Evolutionary conservation across 1,139 yeast genomes (phyloP).

Genomic region (Protomyces inundatus): DNA sequence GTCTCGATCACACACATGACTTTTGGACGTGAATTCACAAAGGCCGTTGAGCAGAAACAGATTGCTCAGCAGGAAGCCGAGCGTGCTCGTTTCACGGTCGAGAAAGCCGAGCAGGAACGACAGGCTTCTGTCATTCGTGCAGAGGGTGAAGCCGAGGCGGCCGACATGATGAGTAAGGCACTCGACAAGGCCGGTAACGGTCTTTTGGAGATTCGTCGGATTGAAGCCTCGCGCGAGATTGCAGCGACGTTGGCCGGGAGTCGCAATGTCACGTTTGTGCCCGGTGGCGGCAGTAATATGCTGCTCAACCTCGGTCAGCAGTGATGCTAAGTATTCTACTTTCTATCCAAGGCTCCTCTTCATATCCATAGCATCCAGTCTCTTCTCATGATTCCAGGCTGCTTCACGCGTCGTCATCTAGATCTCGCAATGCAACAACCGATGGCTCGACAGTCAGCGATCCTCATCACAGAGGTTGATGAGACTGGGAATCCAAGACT

Average conservation of each 20-base stretch:
- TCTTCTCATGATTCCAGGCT: too few relatives aligned
- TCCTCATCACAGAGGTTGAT: not conserved
- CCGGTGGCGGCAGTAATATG: constrained; percentile 38
- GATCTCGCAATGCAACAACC: too few relatives aligned
- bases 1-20: constrained; percentile 98
- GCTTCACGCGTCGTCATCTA: too few relatives aligned
- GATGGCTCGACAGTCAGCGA: too few relatives aligned
- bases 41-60: constrained; percentile 97
- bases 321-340: not conserved
- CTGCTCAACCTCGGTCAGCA: constrained; percentile 19
- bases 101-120: constrained; percentile 95
- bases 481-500: not conserved
- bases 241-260: constrained; percentile 81
- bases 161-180: constrained; percentile 91
- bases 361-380: too few relatives aligned
- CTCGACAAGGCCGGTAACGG: constrained; percentile 95
- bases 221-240: constrained; percentile 94
- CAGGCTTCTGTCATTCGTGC: constrained; percentile 94
- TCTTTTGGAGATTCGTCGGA: constrained; percentile 82
- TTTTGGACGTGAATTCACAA: constrained; percentile 93
- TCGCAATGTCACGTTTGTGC: constrained; percentile 87
- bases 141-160: constrained; percentile 99
- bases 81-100: constrained; percentile 89
- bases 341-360: too few relatives aligned
- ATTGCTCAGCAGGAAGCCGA: constrained; percentile 99